These are phyloP conservation scores for Wallacemonas sp. DNA, from an alignment of 208 protist species.

Conservation along the genomic window DNA sequence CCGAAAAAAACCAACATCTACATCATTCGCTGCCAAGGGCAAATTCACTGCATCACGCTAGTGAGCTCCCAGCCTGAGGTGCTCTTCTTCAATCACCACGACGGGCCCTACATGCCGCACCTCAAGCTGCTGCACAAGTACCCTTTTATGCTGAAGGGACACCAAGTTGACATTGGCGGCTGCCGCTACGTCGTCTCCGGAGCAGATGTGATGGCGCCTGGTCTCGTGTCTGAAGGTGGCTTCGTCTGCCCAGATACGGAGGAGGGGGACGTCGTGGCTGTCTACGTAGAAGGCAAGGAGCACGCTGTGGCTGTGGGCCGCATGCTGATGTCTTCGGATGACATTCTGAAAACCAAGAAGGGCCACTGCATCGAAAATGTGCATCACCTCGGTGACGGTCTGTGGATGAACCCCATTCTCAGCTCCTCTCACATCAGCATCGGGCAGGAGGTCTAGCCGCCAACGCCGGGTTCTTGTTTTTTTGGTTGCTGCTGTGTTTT, in stretches of 20 bases:
- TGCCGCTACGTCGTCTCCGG: conserved; percentile 97
- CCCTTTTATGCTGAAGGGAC: conserved; percentile 93
- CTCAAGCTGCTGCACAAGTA: conserved; percentile 97
- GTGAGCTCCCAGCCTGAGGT: conserved; percentile 92
- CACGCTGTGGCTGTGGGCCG: conserved; percentile 94
- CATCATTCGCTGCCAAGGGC: conserved; percentile 93
- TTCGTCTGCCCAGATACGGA: conserved; percentile 53
- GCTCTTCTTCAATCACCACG: conserved; percentile 96
- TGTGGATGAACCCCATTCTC: conserved; percentile 94
- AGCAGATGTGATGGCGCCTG: conserved; percentile 98
- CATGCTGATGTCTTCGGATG: conserved; percentile 92
- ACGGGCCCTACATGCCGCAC: conserved; percentile 94
- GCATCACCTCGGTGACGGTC: conserved; percentile 96
- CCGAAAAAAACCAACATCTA: conserved; percentile 93
- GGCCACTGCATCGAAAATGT: conserved; percentile 96
- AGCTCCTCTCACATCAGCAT: conserved; percentile 79
- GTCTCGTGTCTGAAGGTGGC: conserved; percentile 95
- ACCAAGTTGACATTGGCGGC: conserved; percentile 97
- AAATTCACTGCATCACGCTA: conserved; percentile 92
- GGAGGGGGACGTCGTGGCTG: conserved; percentile 66
- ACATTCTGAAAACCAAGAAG: conserved; percentile 91
- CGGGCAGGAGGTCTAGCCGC: conserved; percentile 25
- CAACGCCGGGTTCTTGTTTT: neutral
- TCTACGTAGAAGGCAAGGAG: conserved; percentile 97
- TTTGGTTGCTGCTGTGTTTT: neutral